Evolutionary conservation across 73 alveolate genomes (phyloP).

Genomic region (Paraurostyla sp.): DNA sequence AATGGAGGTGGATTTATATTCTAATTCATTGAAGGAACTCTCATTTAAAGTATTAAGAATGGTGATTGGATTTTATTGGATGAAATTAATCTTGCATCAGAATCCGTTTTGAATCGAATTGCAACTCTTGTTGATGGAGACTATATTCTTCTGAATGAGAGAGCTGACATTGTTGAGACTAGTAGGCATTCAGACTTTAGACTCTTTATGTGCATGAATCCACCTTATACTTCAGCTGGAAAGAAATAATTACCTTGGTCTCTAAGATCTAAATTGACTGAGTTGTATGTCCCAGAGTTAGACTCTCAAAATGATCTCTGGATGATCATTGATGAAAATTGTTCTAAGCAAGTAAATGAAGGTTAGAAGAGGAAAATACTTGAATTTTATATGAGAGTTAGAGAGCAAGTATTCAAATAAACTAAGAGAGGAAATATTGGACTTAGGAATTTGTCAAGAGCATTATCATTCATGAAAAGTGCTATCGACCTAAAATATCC

Average conservation of each 20-base stretch:
- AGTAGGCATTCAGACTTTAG: slow-evolving; percentile 95
- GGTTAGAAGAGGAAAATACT: slow-evolving; percentile 81
- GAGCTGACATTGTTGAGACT: slow-evolving; percentile 91
- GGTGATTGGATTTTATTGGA: slow-evolving; percentile 98
- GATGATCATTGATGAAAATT: slow-evolving; percentile 62
- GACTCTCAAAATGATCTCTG: slow-evolving; percentile 86
- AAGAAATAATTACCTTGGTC: slow-evolving; percentile 91
- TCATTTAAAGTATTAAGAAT: slow-evolving; percentile 91
- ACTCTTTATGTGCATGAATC: slow-evolving; percentile 99
- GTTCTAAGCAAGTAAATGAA: slow-evolving; percentile 77
- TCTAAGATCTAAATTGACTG: slow-evolving; percentile 94
- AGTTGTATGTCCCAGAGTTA: slow-evolving; percentile 94
- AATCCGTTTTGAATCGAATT: slow-evolving; percentile 90
- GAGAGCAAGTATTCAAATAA: slow-evolving; percentile 59
- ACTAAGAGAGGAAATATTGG: slow-evolving; percentile 64
- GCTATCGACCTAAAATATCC: slow-evolving; percentile 42
- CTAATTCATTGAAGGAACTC: slow-evolving; percentile 95
- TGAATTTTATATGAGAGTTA: slow-evolving; percentile 84
- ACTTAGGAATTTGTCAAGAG: slow-evolving; percentile 68
- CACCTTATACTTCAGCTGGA: slow-evolving; percentile 94
- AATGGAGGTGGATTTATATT: slow-evolving; percentile 80
- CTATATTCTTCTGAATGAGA: slow-evolving; percentile 90
- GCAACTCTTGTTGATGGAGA: slow-evolving; percentile 91
- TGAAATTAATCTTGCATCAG: slow-evolving; percentile 98
- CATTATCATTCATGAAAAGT: slow-evolving; percentile 53